Evolutionary conservation across 192 early-diverging fungal species (phyloP).

Genomic region (Rhizoclosmatium globosum): DNA sequence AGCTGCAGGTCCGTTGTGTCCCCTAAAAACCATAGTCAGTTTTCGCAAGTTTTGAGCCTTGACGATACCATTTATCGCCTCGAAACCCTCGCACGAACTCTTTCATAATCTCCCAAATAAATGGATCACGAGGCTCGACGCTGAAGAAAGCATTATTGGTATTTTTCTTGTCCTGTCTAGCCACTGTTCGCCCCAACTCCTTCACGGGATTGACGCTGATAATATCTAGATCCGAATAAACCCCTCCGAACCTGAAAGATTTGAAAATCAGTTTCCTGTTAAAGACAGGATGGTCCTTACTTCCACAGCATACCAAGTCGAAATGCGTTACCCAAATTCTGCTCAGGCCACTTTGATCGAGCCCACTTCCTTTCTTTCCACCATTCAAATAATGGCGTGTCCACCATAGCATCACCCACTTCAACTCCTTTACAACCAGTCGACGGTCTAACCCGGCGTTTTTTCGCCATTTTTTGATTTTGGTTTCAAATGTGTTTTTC

Average conservation of each 20-base stretch:
- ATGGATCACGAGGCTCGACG: conserved; percentile 36
- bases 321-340: conserved; percentile 50
- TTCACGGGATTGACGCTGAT: conserved; percentile 43
- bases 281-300: neutral
- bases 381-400: conserved; percentile 46
- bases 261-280: neutral
- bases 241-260: conserved; percentile 37
- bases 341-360: conserved; percentile 40
- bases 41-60: neutral
- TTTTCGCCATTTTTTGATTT: neutral
- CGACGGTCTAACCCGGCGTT: neutral
- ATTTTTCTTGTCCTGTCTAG: conserved; percentile 23
- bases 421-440: conserved; percentile 19
- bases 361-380: conserved; percentile 16
- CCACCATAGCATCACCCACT: conserved; percentile 28
- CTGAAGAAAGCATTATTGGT: conserved; percentile 45
- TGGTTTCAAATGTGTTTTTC: neutral
- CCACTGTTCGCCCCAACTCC: conserved; percentile 33
- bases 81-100: conserved; percentile 45
- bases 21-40: conserved; percentile 29
- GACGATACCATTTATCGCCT: conserved; percentile 36
- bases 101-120: conserved; percentile 49
- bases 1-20: conserved; percentile 42
- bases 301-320: conserved; percentile 45
- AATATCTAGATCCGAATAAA: conserved; percentile 50